Base-by-base conservation (phyloP, 176 grass and related monocot genomes). In the Bolboschoenus planiculmis region DNA sequence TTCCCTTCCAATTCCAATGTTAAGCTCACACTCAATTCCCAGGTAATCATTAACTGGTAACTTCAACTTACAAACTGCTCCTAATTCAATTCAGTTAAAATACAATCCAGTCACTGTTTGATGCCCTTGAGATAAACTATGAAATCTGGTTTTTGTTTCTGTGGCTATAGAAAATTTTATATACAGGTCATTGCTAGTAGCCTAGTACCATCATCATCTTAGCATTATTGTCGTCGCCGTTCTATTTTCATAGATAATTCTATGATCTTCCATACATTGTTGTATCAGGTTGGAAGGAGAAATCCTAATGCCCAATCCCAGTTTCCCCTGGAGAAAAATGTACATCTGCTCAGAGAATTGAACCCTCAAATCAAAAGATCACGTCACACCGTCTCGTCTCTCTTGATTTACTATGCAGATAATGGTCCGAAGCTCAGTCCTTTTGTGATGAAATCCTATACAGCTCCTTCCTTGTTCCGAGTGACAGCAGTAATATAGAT, bases 371-470 rank as follows among this genome's bases (percentile, higher is more conserved):
- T 9, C 8, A n/a, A 42, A 42, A 36, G 42, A 56, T 81, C 78
- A 57, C 18, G 37, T 42, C 23, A 13, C n/a, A 13, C 71, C 11
- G 11, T 37, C 20, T 84, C 86, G 54, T 36, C 76, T 34, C 76
- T 97, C 65, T 91, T 94, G 91, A 83, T 97, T 44, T 51, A 78
- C 21, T 85, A 83, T 80, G 90, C 90, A n/a, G 86, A 89, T 61
- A 86, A 89, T 78, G 94, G 91, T 4, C 9, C 29, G 79, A 79
- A 73, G 94, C 94, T 9, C 84, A 64, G 56, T 83, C 94, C 79
- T 73, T 97, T 53, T 94, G 91, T 88, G 57, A 80, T 61, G 88
- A 97, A 85, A 89, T 97, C 58, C 78, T 97, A 70, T 87, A 90
- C 79, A 97, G 91, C 75, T 92, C 94, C 24, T 84, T 87, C 37